Base-by-base conservation (phyloP, 2,329 filamentous ascomycete species). In the Parastagonospora nodorum region DNA sequence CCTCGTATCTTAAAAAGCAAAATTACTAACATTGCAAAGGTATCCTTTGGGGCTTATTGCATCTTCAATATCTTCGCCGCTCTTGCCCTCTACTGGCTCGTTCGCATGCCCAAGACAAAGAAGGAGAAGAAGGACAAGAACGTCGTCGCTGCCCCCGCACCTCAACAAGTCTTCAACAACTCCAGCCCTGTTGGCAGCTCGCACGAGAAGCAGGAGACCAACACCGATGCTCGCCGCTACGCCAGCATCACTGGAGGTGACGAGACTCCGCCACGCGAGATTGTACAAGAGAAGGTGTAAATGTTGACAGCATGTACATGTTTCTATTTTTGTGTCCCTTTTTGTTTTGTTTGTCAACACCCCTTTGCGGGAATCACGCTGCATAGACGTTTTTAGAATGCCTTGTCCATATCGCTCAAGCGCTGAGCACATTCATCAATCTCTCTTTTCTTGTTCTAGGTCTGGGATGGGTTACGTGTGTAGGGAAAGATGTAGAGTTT, bases 11-110 rank as follows among this genome's bases (percentile, higher is more conserved):
- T 1, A 2, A 30, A 14, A 45, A 2, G 14, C 38, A 33, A 12
- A 8, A 27, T 48, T 51, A 24, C 38, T 40, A 29, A 40, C 8
- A 16, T 5, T 10, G 9, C 14, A 19, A 12, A 35, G 53, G 57
- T 2, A 72, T 84, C 40, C 67, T 84, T 47, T 83, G 78, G 78
- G 73, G 79, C 68, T 2, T 84, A 75, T 53, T 73, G 82, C 45
- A 70, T 76, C 32, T 82, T 84, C 66, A 84, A 84, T 58, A 64
- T 79, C 14, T 55, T 68, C 28, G 78, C 68, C 0, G 81, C 82
- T 0, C 65, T 82, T 8, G 72, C 75, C 35, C 62, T 84, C 15
- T 84, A 84, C 66, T 84, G 80, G 79, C 64, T 82, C 35, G 63
- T 77, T 15, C 72, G 82, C n/a, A 78, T 84, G 58, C 82, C 81